Conservation (phyloP, 1,139 yeast genomes). For the Schizosaccharomyces versatilis region DNA sequence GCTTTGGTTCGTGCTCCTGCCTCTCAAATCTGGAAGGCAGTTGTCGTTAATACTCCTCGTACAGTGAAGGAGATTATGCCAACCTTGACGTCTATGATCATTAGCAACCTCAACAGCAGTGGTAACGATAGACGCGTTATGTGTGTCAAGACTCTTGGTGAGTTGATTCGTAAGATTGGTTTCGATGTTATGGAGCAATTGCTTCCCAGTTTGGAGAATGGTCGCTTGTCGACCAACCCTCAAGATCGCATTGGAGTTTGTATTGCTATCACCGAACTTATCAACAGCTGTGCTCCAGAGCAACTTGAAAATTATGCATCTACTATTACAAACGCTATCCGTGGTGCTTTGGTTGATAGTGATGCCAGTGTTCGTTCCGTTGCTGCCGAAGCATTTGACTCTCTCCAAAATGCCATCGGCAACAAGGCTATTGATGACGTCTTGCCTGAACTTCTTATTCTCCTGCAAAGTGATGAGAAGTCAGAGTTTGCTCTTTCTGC, state of each 20-base stretch:
- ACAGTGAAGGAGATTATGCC: conserved; percentile 89
- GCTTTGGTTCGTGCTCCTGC: conserved; percentile 76
- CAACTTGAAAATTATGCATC: conserved; percentile 45
- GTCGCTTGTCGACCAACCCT: conserved; percentile 27
- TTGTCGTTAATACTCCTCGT: conserved; percentile 87
- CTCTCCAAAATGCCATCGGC: conserved; percentile 61
- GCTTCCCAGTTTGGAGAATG: conserved; percentile 60
- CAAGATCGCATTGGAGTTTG: conserved; percentile 81
- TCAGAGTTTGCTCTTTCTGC: conserved; percentile 72
- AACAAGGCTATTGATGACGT: conserved; percentile 65
- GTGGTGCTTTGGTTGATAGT: conserved; percentile 57
- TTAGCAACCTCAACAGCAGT: conserved; percentile 58
- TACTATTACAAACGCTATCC: conserved; percentile 49
- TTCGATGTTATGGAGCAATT: conserved; percentile 65
- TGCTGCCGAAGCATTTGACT: conserved; percentile 80
- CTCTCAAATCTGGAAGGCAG: conserved; percentile 91
- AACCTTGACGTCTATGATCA: conserved; percentile 55
- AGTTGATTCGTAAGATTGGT: conserved; percentile 85
- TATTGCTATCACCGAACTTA: conserved; percentile 71
- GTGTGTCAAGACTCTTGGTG: conserved; percentile 89
- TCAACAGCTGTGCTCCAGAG: conserved; percentile 47
- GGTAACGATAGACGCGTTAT: conserved; percentile 63
- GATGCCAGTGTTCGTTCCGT: conserved; percentile 61
- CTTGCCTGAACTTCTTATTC: conserved; percentile 56
- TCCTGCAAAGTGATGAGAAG: conserved; percentile 38